Evolutionary conservation across 177 flowering plant species (phyloP).

Genomic region (Vitis hybrid): DNA sequence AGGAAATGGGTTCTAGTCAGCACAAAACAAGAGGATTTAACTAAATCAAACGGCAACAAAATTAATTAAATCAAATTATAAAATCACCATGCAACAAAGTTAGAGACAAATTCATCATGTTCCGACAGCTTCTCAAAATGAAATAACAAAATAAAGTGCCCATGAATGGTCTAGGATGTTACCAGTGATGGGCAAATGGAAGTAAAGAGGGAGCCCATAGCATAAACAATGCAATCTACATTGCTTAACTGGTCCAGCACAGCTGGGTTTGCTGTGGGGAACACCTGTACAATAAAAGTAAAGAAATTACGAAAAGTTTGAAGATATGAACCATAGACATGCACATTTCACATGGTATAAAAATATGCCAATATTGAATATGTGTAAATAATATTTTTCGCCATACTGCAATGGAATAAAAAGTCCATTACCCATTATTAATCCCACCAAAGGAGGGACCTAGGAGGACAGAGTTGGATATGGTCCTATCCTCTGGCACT

Average conservation of each 20-base stretch:
- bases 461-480: no score
- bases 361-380: neutral
- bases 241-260: constrained; percentile 73
- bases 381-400: no score
- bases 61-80: no score
- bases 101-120: neutral
- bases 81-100: no score
- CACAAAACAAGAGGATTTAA: neutral
- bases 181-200: constrained; percentile 96
- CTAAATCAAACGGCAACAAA: no score
- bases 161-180: constrained; percentile 15
- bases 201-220: constrained; percentile 96
- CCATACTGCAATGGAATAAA: no score
- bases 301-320: neutral
- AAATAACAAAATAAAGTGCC: neutral
- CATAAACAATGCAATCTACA: constrained; percentile 87
- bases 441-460: no score
- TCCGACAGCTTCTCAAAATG: neutral
- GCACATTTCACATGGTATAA: neutral
- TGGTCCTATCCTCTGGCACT: no score
- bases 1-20: neutral
- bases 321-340: neutral
- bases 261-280: constrained; percentile 70
- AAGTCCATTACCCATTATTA: no score
- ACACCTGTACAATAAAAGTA: constrained; percentile 54